Conservation (phyloP, 148 eudicot species). For the Polygonum maritimum region DNA sequence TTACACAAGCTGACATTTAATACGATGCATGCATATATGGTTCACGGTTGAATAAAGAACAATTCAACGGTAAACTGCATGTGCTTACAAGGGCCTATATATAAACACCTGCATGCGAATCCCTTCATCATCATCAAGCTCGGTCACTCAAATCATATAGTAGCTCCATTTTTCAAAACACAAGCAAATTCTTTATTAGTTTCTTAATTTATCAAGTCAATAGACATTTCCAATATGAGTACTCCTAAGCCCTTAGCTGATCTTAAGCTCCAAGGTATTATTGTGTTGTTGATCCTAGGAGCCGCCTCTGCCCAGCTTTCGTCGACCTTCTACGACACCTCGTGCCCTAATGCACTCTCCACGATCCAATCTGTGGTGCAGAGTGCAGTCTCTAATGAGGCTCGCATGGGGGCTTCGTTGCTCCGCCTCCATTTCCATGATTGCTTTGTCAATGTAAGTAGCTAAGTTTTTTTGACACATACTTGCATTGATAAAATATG, state of each 20-base stretch:
- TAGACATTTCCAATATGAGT: background rate
- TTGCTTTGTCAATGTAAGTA: constrained; percentile 12
- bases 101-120: background rate
- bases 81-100: background rate
- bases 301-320: constrained; percentile 7
- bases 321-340: constrained; percentile 6
- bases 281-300: background rate
- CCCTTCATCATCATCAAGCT: background rate
- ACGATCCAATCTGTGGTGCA: background rate
- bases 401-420: constrained; percentile 14
- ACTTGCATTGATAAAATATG: too few relatives aligned
- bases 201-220: background rate
- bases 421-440: constrained; percentile 16
- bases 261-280: background rate
- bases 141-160: background rate
- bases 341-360: constrained; percentile 13
- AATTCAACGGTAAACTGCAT: background rate
- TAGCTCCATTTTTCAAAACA: background rate
- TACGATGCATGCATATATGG: too few relatives aligned
- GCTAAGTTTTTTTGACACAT: background rate
- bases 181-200: too few relatives aligned
- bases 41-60: background rate
- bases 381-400: constrained; percentile 7
- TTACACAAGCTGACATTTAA: too few relatives aligned
- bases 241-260: background rate